Conservation (phyloP, 208 protist species). For the Endotrypanum monterogeii region DNA sequence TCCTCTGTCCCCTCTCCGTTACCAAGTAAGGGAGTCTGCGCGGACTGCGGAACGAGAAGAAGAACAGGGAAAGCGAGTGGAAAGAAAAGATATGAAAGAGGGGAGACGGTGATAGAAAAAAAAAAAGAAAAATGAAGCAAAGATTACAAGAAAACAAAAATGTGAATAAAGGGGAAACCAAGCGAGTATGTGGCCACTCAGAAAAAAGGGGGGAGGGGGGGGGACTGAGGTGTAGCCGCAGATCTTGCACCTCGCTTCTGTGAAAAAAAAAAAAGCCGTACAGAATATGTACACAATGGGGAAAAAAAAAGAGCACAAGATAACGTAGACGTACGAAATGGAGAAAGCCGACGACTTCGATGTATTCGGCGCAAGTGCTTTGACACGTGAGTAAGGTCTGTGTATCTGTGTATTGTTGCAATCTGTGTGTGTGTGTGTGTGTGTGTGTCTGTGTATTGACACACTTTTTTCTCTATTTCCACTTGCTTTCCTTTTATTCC, state of each 20-base stretch:
- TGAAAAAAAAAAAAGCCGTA: no score
- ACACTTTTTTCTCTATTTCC: neutral
- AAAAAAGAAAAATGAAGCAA: neutral
- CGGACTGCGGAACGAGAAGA: neutral
- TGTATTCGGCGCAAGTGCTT: neutral
- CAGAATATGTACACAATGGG: neutral
- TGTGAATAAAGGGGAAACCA: slow-evolving; percentile 2
- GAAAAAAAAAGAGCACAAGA: neutral
- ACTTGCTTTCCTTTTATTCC: no score
- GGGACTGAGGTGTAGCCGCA: neutral
- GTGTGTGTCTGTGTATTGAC: no score
- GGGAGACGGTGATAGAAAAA: neutral
- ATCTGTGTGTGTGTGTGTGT: no score
- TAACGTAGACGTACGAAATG: neutral
- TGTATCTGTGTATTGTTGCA: neutral
- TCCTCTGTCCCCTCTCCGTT: no score
- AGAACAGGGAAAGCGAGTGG: neutral
- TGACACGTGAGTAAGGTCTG: neutral
- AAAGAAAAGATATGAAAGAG: neutral
- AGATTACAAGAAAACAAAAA: slow-evolving; percentile 8
- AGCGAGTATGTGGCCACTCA: neutral
- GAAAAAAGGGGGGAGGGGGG: neutral
- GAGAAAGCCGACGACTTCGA: neutral
- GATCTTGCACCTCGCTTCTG: no score
- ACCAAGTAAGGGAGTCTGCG: neutral